Conservation (phyloP, 257 asterid genomes). For the Haberlea rhodopensis region DNA sequence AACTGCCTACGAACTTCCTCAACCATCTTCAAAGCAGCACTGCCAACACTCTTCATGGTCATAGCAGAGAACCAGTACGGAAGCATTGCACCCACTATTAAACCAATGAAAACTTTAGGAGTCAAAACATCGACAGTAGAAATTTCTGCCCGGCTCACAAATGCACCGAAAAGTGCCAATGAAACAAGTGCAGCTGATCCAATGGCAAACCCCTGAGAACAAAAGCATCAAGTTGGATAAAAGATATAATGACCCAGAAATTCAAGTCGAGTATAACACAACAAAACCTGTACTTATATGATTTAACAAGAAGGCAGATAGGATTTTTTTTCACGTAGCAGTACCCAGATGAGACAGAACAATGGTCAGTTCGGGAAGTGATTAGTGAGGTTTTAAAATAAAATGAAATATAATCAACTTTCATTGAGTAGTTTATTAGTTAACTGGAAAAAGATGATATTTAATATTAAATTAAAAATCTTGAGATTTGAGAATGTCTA, state of each 20-base stretch:
- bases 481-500: background rate
- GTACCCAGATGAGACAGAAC: too few species aligned
- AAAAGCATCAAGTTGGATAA: background rate
- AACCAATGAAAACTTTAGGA: constrained; percentile 80
- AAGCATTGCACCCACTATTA: constrained; percentile 88
- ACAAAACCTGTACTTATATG: background rate
- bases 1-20: constrained; percentile 90
- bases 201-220: constrained; percentile 77
- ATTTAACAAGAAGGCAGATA: background rate
- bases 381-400: background rate
- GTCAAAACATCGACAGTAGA: constrained; percentile 74
- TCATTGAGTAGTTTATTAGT: background rate
- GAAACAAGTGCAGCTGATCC: constrained; percentile 93
- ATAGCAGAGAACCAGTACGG: constrained; percentile 96
- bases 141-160: constrained; percentile 80
- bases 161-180: constrained; percentile 85
- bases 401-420: background rate
- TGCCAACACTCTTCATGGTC: constrained; percentile 96
- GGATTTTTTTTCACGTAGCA: too few species aligned
- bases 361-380: too few species aligned
- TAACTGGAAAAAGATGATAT: too few species aligned
- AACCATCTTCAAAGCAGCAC: constrained; percentile 89
- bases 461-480: background rate
- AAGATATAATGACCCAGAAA: background rate
- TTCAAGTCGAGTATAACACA: background rate